phyloP scores from a whole-genome alignment of 306 rosid genomes.

The Dalbergia cultrata region DNA sequence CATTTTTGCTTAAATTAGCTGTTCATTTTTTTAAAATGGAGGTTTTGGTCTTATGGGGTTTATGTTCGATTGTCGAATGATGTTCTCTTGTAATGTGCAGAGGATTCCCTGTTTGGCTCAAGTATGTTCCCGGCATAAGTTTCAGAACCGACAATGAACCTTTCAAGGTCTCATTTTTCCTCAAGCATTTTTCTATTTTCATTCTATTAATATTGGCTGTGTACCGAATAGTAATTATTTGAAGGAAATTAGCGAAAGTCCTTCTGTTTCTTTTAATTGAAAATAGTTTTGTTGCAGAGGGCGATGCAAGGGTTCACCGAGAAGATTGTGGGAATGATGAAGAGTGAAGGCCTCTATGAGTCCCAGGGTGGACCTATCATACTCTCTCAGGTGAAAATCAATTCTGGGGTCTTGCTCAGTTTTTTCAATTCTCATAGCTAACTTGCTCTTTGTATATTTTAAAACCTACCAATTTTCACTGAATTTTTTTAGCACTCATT shows the following conservation, averaged over 20 bases:
- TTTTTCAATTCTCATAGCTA: constrained; percentile 16
- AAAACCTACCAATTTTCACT: constrained; percentile 15
- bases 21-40: constrained; percentile 4
- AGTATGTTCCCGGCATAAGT: constrained; percentile 97
- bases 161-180: constrained; percentile 74
- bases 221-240: not conserved
- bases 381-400: constrained; percentile 83
- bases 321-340: constrained; percentile 97
- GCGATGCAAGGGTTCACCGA: constrained; percentile 98
- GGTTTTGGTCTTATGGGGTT: constrained; percentile 23
- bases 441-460: constrained; percentile 28
- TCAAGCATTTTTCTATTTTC: constrained; percentile 10
- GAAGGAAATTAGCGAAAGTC: not conserved
- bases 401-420: not conserved
- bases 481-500: not conserved
- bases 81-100: constrained; percentile 55
- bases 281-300: constrained; percentile 62
- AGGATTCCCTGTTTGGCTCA: constrained; percentile 99
- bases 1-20: constrained; percentile 14
- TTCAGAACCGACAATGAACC: constrained; percentile 99
- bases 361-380: constrained; percentile 99
- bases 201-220: not conserved
- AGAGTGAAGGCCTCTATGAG: constrained; percentile 83
- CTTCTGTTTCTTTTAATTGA: constrained; percentile 23
- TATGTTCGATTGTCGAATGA: constrained; percentile 10